Evolutionary conservation across 495 filamentous ascomycete genomes (phyloP).

Genomic region (Lepraria neglecta): DNA sequence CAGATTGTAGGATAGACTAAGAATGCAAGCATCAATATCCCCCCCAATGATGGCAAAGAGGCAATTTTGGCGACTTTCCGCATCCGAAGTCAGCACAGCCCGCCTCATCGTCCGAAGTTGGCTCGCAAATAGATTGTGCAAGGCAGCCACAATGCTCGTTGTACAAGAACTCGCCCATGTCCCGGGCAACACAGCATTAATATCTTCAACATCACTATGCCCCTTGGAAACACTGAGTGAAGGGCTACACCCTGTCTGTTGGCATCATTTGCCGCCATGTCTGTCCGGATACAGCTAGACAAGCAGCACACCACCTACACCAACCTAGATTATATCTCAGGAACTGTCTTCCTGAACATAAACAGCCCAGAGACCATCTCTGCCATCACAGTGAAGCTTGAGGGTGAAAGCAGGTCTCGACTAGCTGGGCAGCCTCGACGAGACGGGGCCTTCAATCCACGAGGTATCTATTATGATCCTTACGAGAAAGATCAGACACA

Average conservation of each 20-base stretch:
- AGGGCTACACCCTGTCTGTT: neutral
- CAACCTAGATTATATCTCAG: constrained; percentile 76
- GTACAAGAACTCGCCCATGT: neutral
- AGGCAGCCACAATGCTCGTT: constrained; percentile 15
- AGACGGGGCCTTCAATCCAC: constrained; percentile 14
- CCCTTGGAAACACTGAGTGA: neutral
- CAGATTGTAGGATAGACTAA: constrained; percentile 4
- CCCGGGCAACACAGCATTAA: neutral
- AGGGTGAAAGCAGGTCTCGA: constrained; percentile 76
- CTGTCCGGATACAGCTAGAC: constrained; percentile 70
- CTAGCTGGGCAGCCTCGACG: constrained; percentile 38
- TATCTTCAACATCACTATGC: neutral
- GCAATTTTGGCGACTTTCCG: constrained; percentile 1
- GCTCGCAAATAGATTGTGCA: neutral
- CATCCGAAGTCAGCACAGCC: constrained; percentile 17
- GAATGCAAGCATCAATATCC: constrained; percentile 1
- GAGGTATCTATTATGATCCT: constrained; percentile 45
- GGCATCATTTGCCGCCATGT: constrained; percentile 48
- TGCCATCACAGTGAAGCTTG: constrained; percentile 84
- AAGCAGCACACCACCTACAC: constrained; percentile 71
- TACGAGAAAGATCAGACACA: constrained; percentile 54
- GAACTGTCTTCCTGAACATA: constrained; percentile 60
- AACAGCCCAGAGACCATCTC: constrained; percentile 60
- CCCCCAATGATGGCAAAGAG: neutral
- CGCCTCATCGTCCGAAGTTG: constrained; percentile 9